A percentile compares a stretch with the other conserved stretches of the same genome.
phyloP scores from a whole-genome alignment of 129 eudicot species.

The Cynara cardunculus region DNA sequence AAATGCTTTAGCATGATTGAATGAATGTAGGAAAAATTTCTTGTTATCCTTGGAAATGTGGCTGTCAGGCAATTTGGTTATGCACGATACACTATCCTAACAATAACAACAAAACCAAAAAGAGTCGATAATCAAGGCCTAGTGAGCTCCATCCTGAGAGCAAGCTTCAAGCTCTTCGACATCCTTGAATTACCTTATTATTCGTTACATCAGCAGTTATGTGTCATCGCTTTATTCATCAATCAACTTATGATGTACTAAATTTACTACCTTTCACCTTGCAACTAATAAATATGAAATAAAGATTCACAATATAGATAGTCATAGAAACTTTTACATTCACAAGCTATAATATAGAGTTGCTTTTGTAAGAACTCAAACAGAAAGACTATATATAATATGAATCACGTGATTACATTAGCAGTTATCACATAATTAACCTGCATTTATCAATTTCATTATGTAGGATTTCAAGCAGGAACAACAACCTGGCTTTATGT shows the following conservation, averaged over 20 bases:
- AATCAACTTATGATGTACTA: not conserved
- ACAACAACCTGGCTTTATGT: not conserved
- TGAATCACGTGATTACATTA: not conserved
- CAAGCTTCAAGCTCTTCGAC: not conserved
- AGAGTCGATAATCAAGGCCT: not conserved
- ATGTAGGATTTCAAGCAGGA: not conserved
- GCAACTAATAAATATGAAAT: not conserved
- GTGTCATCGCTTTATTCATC: not conserved
- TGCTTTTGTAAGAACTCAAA: not conserved
- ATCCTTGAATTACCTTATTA: not conserved
- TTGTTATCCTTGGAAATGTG: not conserved
- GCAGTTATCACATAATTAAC: not conserved
- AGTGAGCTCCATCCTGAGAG: not conserved
- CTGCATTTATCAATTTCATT: not conserved
- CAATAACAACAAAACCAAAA: not conserved
- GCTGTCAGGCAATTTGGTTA: not conserved
- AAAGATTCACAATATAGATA: not conserved
- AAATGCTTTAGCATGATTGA: not conserved
- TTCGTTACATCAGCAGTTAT: not conserved
- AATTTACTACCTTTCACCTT: not conserved
- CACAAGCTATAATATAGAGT: not conserved
- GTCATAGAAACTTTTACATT: not conserved
- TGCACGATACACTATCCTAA: not conserved
- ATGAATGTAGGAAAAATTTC: not conserved
- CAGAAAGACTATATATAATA: not conserved